Evolutionary conservation across 2,329 filamentous ascomycete genomes (phyloP), one percentile per base, ranked within the genome.

Genomic region (Colletotrichum sidae): DNA sequence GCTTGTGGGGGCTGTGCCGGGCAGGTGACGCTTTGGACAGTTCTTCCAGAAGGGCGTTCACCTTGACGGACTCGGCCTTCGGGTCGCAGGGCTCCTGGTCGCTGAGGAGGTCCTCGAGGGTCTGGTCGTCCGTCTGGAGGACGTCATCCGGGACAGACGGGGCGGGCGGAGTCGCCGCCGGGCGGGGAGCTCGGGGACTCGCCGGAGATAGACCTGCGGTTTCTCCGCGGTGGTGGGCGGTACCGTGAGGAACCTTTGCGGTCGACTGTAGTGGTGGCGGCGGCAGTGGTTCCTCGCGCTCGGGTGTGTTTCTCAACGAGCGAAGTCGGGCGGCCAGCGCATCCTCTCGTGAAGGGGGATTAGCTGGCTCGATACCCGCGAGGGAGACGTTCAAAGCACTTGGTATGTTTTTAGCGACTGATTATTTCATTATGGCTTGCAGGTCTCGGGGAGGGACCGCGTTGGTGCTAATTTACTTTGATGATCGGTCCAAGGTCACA

Each of bases 301-400:
- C 75, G 13, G 77, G 73, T 25, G 76, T 76, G 25, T 79, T 77
- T 11, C 86, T 82, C 17, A 88, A 76, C 6, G 77, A 81, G 69
- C 83, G 84, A 49, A 88, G 77, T 25, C 86, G 80, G 2, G 81
- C 81, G 2, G 85, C 77, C 8, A 88, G 78, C 8, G 79, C 78
- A 71, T 88, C 84, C 68, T 86, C 84, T 45, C 78, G 78, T 0
- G 83, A 82, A 1, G 76, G 73, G 2, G 81, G 76, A 68, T 78
- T 80, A 11, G 75, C 76, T 8, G 80, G 73, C 67, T 83, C 79
- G 58, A 84, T 81, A 3, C 78, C 73, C 37, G 80, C 77, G 17
- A 78, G 72, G 37, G 61, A 74, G 68, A 73, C 68, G 51, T 70
- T 70, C 54, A 70, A 58, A 45, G 70, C 68, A 67, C 61, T 69